A percentile compares a stretch with the other conserved stretches of the same genome.
phyloP scores from a whole-genome alignment of 352 stramenopile species.

The Phytophthora meadii region DNA sequence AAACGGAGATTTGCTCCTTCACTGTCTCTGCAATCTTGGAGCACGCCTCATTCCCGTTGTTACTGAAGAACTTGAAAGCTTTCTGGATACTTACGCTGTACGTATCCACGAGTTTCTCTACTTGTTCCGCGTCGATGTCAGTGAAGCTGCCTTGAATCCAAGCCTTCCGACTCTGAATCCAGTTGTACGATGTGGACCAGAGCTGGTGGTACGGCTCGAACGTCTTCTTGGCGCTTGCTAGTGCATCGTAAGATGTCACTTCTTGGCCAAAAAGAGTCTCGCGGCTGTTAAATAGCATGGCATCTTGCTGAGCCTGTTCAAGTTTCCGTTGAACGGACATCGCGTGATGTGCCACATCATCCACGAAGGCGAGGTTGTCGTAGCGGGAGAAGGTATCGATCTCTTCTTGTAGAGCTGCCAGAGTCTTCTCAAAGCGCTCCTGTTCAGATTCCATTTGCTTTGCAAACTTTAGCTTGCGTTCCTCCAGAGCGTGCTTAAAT shows the following conservation, averaged over 20 bases:
- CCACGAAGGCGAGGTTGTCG: slow-evolving; percentile 88
- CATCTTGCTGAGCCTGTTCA: slow-evolving; percentile 90
- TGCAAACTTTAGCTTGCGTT: slow-evolving; percentile 88
- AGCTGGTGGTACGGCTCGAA: slow-evolving; percentile 96
- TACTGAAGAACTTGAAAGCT: slow-evolving; percentile 93
- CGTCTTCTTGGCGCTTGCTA: slow-evolving; percentile 90
- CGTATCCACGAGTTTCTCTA: slow-evolving; percentile 91
- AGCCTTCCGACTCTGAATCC: slow-evolving; percentile 90
- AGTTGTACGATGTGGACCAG: slow-evolving; percentile 92
- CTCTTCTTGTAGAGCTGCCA: slow-evolving; percentile 85
- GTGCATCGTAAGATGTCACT: slow-evolving; percentile 89
- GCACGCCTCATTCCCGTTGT: slow-evolving; percentile 83
- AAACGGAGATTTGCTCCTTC: slow-evolving; percentile 93
- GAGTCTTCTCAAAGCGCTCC: slow-evolving; percentile 90
- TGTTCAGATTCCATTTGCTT: slow-evolving; percentile 96
- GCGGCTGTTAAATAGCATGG: slow-evolving; percentile 93
- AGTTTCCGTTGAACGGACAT: slow-evolving; percentile 89
- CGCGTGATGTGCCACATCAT: slow-evolving; percentile 89
- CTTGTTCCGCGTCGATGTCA: slow-evolving; percentile 91
- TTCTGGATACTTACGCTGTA: slow-evolving; percentile 92
- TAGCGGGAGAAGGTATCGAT: slow-evolving; percentile 90
- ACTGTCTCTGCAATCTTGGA: slow-evolving; percentile 91
- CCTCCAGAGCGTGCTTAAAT: slow-evolving; percentile 79
- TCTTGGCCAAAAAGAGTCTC: slow-evolving; percentile 92
- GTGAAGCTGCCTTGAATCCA: slow-evolving; percentile 94